A percentile compares a stretch with the other conserved stretches of the same genome.
Conservation (phyloP, 139 green algal species). For the Gonium pectorale region DNA sequence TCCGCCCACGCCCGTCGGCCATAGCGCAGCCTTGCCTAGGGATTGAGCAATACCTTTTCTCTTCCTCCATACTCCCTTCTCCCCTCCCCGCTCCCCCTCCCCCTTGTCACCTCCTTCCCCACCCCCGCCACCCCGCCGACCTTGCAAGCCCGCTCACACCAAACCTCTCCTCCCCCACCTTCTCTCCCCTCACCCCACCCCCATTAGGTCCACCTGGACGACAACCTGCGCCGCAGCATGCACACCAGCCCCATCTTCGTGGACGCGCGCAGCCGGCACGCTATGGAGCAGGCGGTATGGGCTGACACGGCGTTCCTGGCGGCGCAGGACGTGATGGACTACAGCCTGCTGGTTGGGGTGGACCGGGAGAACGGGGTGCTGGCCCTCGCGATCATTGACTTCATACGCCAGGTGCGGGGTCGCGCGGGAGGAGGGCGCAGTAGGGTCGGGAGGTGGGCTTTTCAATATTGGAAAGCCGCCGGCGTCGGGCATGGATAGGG, state of each 20-base stretch:
- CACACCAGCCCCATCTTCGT: slow-evolving; percentile 79
- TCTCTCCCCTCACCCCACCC: neutral
- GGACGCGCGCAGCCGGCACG: slow-evolving; percentile 33
- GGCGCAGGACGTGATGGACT: slow-evolving; percentile 95
- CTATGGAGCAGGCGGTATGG: slow-evolving; percentile 85
- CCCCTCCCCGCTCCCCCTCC: neutral
- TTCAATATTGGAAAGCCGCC: no score
- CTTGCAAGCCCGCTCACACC: no score
- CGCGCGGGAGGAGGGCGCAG: neutral
- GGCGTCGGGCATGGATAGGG: no score
- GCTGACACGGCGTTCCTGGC: slow-evolving; percentile 91
- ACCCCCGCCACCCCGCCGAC: neutral
- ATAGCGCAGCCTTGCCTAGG: no score
- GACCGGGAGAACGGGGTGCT: slow-evolving; percentile 72
- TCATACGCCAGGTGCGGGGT: slow-evolving; percentile 71
- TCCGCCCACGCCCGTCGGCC: no score
- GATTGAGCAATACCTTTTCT: no score
- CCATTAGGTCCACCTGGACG: slow-evolving; percentile 88
- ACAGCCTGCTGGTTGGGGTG: slow-evolving; percentile 90
- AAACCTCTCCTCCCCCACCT: neutral
- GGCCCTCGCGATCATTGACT: slow-evolving; percentile 97
- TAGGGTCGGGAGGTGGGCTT: no score
- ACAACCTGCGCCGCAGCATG: slow-evolving; percentile 89
- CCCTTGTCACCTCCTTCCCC: neutral
- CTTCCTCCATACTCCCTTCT: no score